Conservation (phyloP, 2,329 filamentous ascomycete species). For the Ophiostoma pallidulum region DNA sequence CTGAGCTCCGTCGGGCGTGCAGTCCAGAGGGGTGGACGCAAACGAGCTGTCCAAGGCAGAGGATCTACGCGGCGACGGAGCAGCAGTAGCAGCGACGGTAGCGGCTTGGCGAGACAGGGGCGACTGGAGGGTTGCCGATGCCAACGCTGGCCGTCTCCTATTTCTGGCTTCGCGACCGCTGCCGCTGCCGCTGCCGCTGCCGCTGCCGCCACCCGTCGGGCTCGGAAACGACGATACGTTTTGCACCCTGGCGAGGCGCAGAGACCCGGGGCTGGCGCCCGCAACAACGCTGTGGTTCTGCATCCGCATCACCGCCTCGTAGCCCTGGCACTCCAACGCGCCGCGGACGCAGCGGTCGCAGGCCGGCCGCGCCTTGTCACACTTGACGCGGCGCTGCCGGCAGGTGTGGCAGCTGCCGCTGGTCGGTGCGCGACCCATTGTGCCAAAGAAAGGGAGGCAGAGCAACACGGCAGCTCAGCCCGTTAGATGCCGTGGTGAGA, state of each 20-base stretch:
- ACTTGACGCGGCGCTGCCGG: slow-evolving; percentile 22
- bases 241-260: slow-evolving; percentile 19
- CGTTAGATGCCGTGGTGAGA: too few species aligned
- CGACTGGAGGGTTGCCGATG: too few species aligned
- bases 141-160: too few species aligned
- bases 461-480: too few species aligned
- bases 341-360: slow-evolving; percentile 20
- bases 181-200: background rate
- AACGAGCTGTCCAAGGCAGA: too few species aligned
- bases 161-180: too few species aligned
- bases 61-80: too few species aligned
- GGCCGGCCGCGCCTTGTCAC: slow-evolving; percentile 19
- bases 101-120: too few species aligned
- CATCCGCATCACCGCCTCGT: slow-evolving; percentile 21
- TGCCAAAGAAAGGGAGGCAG: background rate
- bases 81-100: too few species aligned
- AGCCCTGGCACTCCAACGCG: slow-evolving; percentile 20
- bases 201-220: background rate
- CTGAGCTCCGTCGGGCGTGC: too few species aligned
- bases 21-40: too few species aligned
- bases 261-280: slow-evolving; percentile 18
- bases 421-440: slow-evolving; percentile 21
- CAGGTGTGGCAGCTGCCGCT: slow-evolving; percentile 24
- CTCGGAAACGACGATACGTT: slow-evolving; percentile 16
- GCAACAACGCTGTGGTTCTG: slow-evolving; percentile 20